These are phyloP conservation scores for Serpula lacrymans DNA, from an alignment of 768 basidiomycete species.

Conservation along the genomic window DNA sequence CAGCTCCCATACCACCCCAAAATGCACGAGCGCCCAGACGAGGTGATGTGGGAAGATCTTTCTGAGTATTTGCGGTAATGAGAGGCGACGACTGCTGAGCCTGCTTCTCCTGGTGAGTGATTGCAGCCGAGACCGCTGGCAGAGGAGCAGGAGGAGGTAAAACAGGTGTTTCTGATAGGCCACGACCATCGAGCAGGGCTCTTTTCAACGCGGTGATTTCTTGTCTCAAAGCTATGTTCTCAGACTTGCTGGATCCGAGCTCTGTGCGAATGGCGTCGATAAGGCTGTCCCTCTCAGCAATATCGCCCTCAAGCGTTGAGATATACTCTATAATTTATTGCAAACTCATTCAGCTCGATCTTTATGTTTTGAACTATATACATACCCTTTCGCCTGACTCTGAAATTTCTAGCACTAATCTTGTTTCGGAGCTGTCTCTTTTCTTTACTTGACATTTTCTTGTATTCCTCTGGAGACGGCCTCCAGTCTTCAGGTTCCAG, in stretches of 20 bases:
- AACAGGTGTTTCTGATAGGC: slow-evolving; percentile 31
- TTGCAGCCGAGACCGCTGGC: slow-evolving; percentile 29
- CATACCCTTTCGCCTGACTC: slow-evolving; percentile 88
- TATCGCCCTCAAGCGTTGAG: slow-evolving; percentile 87
- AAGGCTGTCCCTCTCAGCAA: slow-evolving; percentile 87
- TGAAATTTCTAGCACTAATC: slow-evolving; percentile 92
- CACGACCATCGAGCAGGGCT: slow-evolving; percentile 67
- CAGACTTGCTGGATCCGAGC: slow-evolving; percentile 71
- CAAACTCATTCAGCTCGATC: too few species aligned
- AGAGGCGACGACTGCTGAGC: slow-evolving; percentile 23
- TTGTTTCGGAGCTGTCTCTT: slow-evolving; percentile 96
- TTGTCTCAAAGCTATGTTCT: slow-evolving; percentile 80
- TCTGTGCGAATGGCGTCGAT: slow-evolving; percentile 86
- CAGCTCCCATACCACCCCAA: slow-evolving; percentile 84
- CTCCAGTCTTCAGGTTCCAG: slow-evolving; percentile 70
- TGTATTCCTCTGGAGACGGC: slow-evolving; percentile 88
- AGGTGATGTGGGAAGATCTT: slow-evolving; percentile 69
- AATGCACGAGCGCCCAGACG: slow-evolving; percentile 51
- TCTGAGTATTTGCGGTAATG: slow-evolving; percentile 69
- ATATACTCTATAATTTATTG: slow-evolving; percentile 91
- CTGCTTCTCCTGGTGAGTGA: slow-evolving; percentile 41
- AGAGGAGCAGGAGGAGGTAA: slow-evolving; percentile 47
- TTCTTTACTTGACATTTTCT: slow-evolving; percentile 93
- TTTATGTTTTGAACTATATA: too few species aligned
- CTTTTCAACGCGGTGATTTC: slow-evolving; percentile 75